Evolutionary conservation across 192 early-diverging fungal genomes (phyloP).

Genomic region (Entrophospora sp.): DNA sequence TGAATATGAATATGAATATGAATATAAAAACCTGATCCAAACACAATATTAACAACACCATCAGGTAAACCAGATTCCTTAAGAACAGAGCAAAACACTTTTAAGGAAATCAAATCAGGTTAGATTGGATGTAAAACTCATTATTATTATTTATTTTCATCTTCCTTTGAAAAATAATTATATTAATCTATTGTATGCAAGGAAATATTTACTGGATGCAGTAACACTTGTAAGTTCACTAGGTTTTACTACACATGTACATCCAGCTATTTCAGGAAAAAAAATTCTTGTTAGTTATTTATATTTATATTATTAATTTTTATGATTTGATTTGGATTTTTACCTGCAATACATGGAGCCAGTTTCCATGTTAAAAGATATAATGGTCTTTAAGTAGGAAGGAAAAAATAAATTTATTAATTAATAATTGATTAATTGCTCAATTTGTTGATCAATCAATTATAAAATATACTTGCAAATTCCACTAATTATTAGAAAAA

Average conservation of each 20-base stretch:
- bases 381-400: too few relatives aligned
- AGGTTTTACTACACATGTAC: slow-evolving; percentile 66
- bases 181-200: too few relatives aligned
- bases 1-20: too few relatives aligned
- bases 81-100: slow-evolving; percentile 49
- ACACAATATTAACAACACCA: slow-evolving; percentile 74
- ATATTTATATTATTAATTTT: neutral
- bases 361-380: slow-evolving; percentile 67
- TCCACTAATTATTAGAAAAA: slow-evolving; percentile 41
- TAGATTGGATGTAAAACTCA: too few relatives aligned
- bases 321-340: neutral
- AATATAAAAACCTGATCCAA: slow-evolving; percentile 50
- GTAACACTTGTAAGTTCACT: slow-evolving; percentile 50
- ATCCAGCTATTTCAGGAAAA: slow-evolving; percentile 38
- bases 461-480: slow-evolving; percentile 35
- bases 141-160: too few relatives aligned
- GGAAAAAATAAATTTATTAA: too few relatives aligned
- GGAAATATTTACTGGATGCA: slow-evolving; percentile 31
- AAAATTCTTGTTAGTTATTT: neutral
- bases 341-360: slow-evolving; percentile 56
- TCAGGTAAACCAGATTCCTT: slow-evolving; percentile 53
- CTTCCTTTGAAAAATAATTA: too few relatives aligned
- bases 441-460: too few relatives aligned
- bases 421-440: too few relatives aligned
- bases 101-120: neutral